Percentiles rank a stretch among this genome's conserved stretches.
Conservation (phyloP, 495 filamentous ascomycete species). For the Annulohypoxylon moriforme region DNA sequence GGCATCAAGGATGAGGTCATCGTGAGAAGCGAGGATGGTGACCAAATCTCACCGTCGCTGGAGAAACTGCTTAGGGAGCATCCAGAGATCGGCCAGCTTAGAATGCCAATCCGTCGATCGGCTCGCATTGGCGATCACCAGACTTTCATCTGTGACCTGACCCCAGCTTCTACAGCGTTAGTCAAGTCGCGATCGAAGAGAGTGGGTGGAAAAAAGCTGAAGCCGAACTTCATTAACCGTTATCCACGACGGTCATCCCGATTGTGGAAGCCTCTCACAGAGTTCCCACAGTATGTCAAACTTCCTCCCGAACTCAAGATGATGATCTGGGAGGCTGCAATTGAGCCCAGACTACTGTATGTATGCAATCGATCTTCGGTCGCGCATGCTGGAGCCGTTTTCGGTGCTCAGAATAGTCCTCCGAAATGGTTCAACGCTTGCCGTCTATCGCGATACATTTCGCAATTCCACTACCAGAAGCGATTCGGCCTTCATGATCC, state of each 20-base stretch:
- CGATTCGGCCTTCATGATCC: constrained; percentile 23
- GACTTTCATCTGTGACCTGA: neutral
- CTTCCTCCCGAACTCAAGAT: constrained; percentile 44
- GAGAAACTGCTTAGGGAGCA: neutral
- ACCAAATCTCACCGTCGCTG: constrained; percentile 2
- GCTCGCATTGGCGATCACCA: constrained; percentile 4
- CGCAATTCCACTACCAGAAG: constrained; percentile 30
- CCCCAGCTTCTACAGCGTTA: neutral
- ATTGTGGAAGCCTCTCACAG: constrained; percentile 40
- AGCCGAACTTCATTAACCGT: neutral
- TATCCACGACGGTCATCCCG: constrained; percentile 41
- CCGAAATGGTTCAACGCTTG: constrained; percentile 46
- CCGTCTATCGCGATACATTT: constrained; percentile 28
- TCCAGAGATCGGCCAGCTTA: constrained; percentile 20
- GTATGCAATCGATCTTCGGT: constrained; percentile 42
- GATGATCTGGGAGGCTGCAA: constrained; percentile 47
- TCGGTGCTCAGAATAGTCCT: constrained; percentile 32
- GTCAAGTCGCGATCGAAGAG: neutral
- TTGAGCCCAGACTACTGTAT: constrained; percentile 43
- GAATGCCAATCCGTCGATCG: constrained; percentile 14
- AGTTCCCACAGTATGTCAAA: constrained; percentile 37
- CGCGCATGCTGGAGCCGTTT: neutral
- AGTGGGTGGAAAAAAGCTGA: neutral
- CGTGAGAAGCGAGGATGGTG: neutral
- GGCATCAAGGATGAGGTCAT: neutral